Percentiles rank a stretch among this genome's conserved stretches.
Conservation (phyloP, 2,329 filamentous ascomycete genomes). For the Aureobasidium musti region DNA sequence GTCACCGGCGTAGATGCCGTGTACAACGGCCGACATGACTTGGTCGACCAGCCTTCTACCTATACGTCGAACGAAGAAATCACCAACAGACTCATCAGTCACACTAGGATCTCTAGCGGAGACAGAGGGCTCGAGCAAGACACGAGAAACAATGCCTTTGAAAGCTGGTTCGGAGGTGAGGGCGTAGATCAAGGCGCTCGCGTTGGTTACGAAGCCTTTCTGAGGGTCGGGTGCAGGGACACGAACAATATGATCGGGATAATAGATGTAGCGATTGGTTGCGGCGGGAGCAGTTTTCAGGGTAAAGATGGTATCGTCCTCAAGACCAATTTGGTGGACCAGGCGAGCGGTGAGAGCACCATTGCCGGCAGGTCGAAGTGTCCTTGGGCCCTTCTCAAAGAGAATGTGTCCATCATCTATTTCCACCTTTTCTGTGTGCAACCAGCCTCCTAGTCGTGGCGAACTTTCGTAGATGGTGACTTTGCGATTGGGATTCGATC, state of each 20-base stretch:
- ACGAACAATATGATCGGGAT: conserved; percentile 75
- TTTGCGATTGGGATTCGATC: conserved; percentile 65
- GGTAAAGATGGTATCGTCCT: conserved; percentile 59
- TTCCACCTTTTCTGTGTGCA: conserved; percentile 65
- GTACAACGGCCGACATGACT: conserved; percentile 70
- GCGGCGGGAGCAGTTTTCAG: conserved; percentile 55
- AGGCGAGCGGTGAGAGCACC: conserved; percentile 69
- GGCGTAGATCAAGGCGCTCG: conserved; percentile 39
- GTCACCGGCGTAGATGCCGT: conserved; percentile 93
- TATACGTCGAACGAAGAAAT: conserved; percentile 62
- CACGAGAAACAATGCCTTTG: conserved; percentile 46
- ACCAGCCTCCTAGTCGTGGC: conserved; percentile 76
- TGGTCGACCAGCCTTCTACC: conserved; percentile 65
- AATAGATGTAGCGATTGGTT: conserved; percentile 78
- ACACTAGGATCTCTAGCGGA: conserved; percentile 42
- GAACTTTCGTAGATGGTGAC: conserved; percentile 81
- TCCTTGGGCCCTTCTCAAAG: conserved; percentile 83
- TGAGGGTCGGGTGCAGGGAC: conserved; percentile 53
- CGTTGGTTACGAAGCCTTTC: conserved; percentile 39
- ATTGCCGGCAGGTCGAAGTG: conserved; percentile 62
- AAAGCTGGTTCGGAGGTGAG: conserved; percentile 60
- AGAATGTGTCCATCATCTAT: conserved; percentile 65
- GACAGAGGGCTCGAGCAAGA: conserved; percentile 42
- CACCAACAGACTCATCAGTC: conserved; percentile 70
- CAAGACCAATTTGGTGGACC: conserved; percentile 62